Conservation (phyloP, 352 stramenopile genomes). For the Phytophthora aleatoria region DNA sequence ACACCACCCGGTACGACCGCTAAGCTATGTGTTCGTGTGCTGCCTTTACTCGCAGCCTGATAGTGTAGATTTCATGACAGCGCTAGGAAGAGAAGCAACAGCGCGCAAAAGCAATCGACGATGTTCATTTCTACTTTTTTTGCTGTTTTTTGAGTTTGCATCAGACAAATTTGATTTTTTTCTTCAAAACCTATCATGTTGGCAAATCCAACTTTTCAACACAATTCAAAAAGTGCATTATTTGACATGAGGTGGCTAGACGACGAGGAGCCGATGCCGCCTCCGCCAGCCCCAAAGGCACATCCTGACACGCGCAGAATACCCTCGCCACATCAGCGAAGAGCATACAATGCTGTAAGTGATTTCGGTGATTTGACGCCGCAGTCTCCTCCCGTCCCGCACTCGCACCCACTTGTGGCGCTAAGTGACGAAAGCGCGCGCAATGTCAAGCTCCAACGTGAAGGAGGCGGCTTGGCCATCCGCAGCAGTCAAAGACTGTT, state of each 20-base stretch:
- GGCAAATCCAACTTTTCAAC: too few relatives aligned
- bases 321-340: slow-evolving; percentile 2
- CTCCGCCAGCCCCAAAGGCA: slow-evolving; percentile 45
- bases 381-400: slow-evolving; percentile 49
- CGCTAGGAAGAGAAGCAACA: slow-evolving; percentile 25
- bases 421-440: slow-evolving; percentile 32
- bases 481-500: slow-evolving; percentile 18
- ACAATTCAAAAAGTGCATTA: neutral
- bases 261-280: slow-evolving; percentile 49
- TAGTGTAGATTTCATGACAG: slow-evolving; percentile 39
- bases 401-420: slow-evolving; percentile 55
- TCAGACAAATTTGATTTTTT: neutral
- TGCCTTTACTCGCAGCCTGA: slow-evolving; percentile 14
- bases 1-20: slow-evolving; percentile 59
- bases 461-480: slow-evolving; percentile 21
- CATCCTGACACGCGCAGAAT: slow-evolving; percentile 27
- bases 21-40: slow-evolving; percentile 33
- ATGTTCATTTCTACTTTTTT: neutral
- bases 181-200: too few relatives aligned
- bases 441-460: slow-evolving; percentile 30
- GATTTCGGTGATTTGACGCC: slow-evolving; percentile 35
- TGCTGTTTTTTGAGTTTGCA: neutral
- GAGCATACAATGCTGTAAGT: neutral
- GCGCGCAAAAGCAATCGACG: slow-evolving; percentile 18
- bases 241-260: slow-evolving; percentile 12